Percentiles rank a stretch among this genome's conserved stretches.
These are phyloP conservation scores for Alternaria alternata DNA, from an alignment of 2,329 filamentous ascomycete genomes.

Conservation along the genomic window DNA sequence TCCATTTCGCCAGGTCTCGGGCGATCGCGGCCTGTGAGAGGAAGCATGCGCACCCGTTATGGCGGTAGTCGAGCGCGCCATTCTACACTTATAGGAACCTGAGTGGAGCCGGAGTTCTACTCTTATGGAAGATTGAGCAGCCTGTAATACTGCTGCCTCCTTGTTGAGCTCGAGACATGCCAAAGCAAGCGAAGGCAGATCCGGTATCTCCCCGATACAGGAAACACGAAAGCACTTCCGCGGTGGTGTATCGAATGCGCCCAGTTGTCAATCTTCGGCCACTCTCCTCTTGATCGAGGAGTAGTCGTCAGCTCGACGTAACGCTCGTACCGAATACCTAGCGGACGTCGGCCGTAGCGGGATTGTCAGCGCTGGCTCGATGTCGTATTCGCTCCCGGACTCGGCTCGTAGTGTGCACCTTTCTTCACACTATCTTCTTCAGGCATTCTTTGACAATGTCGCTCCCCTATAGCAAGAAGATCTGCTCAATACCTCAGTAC, in stretches of 20 bases:
- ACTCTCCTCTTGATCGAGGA: not conserved
- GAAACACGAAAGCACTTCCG: not conserved
- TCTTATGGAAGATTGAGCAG: accelerated
- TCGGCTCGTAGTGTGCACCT: not conserved
- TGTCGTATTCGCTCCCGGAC: not conserved
- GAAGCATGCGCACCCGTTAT: not conserved
- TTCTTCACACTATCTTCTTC: not conserved
- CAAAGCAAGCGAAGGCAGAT: not conserved
- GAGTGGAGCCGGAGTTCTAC: not conserved
- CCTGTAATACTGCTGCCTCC: not conserved
- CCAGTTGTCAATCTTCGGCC: not conserved
- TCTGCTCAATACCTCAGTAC: not conserved
- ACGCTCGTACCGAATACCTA: not conserved
- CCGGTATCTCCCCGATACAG: not conserved
- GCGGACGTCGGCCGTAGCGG: not conserved
- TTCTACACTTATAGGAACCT: not conserved
- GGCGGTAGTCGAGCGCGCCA: not conserved
- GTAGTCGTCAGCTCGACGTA: not conserved
- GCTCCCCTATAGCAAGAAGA: not conserved
- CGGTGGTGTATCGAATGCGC: not conserved
- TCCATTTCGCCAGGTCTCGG: not conserved
- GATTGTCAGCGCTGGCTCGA: not conserved
- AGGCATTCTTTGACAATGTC: not conserved
- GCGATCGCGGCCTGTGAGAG: not conserved
- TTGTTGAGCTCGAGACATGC: not conserved